Percentiles rank a stretch among this genome's conserved stretches.
These are phyloP conservation scores for Picea sitchensis DNA, from an alignment of 75 land plant species.

Conservation along the genomic window DNA sequence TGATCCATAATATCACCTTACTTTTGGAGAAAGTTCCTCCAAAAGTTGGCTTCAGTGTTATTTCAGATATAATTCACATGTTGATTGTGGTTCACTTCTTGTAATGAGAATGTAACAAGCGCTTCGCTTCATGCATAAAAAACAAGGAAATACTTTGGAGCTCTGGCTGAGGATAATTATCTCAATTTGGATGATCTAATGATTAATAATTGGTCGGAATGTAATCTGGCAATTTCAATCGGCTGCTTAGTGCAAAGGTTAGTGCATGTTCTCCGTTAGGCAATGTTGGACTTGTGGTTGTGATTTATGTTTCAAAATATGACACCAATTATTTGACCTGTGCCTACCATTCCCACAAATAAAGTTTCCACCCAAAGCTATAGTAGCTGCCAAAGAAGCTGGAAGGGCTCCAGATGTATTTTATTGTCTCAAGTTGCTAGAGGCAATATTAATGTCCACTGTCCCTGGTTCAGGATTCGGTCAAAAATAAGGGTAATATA, in stretches of 20 bases:
- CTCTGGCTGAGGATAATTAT: conserved; percentile 90
- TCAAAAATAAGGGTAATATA: conserved; percentile 89
- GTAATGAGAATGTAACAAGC: neutral
- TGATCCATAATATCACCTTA: neutral
- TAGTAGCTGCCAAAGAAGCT: conserved; percentile 74
- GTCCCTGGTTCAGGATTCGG: conserved; percentile 99
- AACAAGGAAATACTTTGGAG: conserved; percentile 83
- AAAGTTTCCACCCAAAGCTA: conserved; percentile 80
- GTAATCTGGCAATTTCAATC: conserved; percentile 96
- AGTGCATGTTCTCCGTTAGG: neutral
- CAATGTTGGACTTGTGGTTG: neutral
- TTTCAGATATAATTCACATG: neutral
- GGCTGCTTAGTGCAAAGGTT: too few relatives aligned
- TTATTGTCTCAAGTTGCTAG: conserved; percentile 90
- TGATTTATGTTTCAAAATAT: neutral
- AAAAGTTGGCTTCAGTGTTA: neutral
- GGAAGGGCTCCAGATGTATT: conserved; percentile 95
- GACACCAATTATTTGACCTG: neutral
- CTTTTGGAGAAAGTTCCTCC: neutral
- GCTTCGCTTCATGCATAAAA: conserved; percentile 16
- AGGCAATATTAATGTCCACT: conserved; percentile 96
- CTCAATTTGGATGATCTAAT: too few relatives aligned
- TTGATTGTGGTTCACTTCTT: neutral
- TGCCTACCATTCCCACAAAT: conserved; percentile 96
- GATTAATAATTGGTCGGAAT: conserved; percentile 92